Evolutionary conservation across 345 rosid genomes (phyloP), one percentile per base, ranked within the genome.

Genomic region (Reutealis trisperma): DNA sequence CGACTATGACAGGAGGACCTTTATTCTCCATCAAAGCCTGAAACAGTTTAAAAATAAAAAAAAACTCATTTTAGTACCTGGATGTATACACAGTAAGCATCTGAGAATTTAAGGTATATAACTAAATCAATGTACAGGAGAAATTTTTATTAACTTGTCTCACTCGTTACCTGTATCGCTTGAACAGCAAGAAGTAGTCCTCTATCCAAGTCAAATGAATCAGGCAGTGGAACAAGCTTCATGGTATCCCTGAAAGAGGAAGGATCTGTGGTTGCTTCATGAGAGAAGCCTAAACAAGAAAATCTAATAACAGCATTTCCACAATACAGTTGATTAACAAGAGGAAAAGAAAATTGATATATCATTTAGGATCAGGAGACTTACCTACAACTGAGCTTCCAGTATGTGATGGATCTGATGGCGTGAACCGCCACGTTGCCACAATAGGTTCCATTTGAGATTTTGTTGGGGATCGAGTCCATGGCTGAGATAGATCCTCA

Each of bases 381-480:
- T 83, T 88, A 93, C 98, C 97, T 89, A 86, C 82, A 75, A 77
- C 85, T 11, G 87, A 80, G 66, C 81, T 83, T 76, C 80, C 87
- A 70, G 91, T 84, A 71, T 67, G 85, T 73, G 88, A 82, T 63
- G 89, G 82, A 83, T 87, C 95, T 45, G 86, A 81, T 14, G 94
- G 76, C 76, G 87, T 78, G 79, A 91, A 88, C 66, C 84, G 87
- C 93, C 97, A 96, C 4, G 96, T 87, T 75, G 91, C 95, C 74
- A 91, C 84, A 70, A 92, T 80, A 54, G 97, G 98, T 76, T 96
- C 99, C 95, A 87, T 92, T 88, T 92, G 88, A 59, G 97, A 89
- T 86, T 96, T 96, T 68, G 99, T 96, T 14, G 99, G 98, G 81
- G 99, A 96, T 67, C 99, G 95, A 79, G 99, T 96, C 99, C 98